Percentiles rank a stretch among this genome's conserved stretches.
phyloP scores from a whole-genome alignment of 1,139 yeast genomes.

The Citeromyces siamensis region DNA sequence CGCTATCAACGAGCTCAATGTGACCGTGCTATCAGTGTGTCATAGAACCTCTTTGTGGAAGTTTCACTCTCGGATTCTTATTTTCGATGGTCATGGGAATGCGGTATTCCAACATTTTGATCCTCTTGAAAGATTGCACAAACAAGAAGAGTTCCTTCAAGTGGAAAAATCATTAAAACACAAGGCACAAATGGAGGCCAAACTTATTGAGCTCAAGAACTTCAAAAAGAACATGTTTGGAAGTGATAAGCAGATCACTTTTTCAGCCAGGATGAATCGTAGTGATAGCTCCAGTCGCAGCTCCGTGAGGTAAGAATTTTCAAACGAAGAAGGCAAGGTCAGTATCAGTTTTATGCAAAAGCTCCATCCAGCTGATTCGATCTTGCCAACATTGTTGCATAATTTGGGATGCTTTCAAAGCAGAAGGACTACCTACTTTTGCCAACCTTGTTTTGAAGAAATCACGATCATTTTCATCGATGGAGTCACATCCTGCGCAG shows the following conservation, averaged over 20 bases:
- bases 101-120: conserved; percentile 17
- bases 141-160: conserved; percentile 18
- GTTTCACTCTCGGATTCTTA: conserved; percentile 72
- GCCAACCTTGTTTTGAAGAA: conserved; percentile 28
- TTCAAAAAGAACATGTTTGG: conserved; percentile 8
- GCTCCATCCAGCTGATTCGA: conserved; percentile 13
- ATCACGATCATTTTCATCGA: conserved; percentile 21
- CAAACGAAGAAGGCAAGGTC: conserved; percentile 3
- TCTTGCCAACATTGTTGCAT: conserved; percentile 47
- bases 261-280: not conserved
- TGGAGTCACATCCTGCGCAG: conserved; percentile 48
- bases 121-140: conserved; percentile 15
- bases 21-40: conserved; percentile 81
- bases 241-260: not conserved
- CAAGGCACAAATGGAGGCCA: conserved; percentile 13
- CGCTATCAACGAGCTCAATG: conserved; percentile 62
- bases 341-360: not conserved
- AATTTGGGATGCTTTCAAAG: conserved; percentile 31
- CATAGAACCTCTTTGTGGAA: conserved; percentile 92
- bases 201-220: conserved; percentile 14
- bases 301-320: conserved; percentile 2
- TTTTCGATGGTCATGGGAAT: conserved; percentile 28
- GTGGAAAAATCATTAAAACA: conserved; percentile 16
- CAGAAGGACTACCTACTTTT: conserved; percentile 35
- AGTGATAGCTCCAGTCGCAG: conserved; percentile 1